Evolutionary conservation across 768 basidiomycete species (phyloP).

Genomic region (Rickenella mellea): DNA sequence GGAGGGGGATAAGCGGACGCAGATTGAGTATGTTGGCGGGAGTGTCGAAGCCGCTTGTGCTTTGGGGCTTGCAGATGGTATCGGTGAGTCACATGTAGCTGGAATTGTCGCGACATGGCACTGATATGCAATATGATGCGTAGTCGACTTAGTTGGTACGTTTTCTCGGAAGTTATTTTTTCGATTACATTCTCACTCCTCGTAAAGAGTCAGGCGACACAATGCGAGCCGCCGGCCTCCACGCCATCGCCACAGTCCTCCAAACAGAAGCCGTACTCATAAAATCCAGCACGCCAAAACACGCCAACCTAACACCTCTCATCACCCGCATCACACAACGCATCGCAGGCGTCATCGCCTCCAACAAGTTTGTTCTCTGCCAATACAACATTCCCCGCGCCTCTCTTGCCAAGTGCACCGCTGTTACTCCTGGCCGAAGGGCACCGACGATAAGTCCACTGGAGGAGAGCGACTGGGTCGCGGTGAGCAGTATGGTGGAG

Average conservation of each 20-base stretch:
- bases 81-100: slow-evolving; percentile 45
- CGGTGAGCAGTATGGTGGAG: slow-evolving; percentile 87
- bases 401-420: slow-evolving; percentile 48
- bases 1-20: slow-evolving; percentile 52
- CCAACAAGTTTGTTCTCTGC: slow-evolving; percentile 78
- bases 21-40: slow-evolving; percentile 92
- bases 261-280: slow-evolving; percentile 89
- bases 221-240: slow-evolving; percentile 95
- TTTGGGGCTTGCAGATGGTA: slow-evolving; percentile 92
- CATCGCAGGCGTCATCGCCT: slow-evolving; percentile 87
- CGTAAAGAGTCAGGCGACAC: slow-evolving; percentile 91
- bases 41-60: slow-evolving; percentile 98
- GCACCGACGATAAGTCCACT: slow-evolving; percentile 83
- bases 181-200: not conserved
- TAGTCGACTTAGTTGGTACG: slow-evolving; percentile 93
- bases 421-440: slow-evolving; percentile 79
- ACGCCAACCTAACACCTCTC: slow-evolving; percentile 51
- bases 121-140: not conserved
- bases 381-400: slow-evolving; percentile 84
- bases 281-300: slow-evolving; percentile 58
- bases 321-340: slow-evolving; percentile 77
- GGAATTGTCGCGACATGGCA: not conserved
- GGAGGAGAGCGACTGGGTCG: slow-evolving; percentile 82
- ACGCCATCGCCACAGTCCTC: slow-evolving; percentile 85
- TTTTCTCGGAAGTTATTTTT: not conserved